These are phyloP conservation scores for Casuarina glauca DNA, from an alignment of 306 rosid genomes.

Conservation along the genomic window DNA sequence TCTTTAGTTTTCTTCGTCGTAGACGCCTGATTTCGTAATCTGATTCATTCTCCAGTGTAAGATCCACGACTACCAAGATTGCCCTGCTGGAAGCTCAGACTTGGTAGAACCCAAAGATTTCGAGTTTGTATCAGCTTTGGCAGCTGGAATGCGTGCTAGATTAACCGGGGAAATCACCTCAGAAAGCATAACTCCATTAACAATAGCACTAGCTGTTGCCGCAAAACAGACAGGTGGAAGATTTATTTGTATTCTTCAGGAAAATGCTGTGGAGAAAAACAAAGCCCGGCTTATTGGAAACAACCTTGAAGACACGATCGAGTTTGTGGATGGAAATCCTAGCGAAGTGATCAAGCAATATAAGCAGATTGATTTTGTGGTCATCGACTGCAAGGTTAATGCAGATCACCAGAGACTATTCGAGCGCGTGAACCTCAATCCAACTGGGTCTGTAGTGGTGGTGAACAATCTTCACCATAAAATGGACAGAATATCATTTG, in stretches of 20 bases:
- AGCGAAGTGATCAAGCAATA: slow-evolving; percentile 12
- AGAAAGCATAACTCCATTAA: slow-evolving; percentile 20
- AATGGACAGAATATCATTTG: slow-evolving; percentile 3
- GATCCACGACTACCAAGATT: not conserved
- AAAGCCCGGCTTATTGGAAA: not conserved
- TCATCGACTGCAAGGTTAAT: slow-evolving; percentile 23
- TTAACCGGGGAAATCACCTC: slow-evolving; percentile 22
- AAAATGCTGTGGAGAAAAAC: slow-evolving; percentile 6
- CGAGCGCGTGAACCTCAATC: slow-evolving; percentile 26
- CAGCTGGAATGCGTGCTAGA: slow-evolving; percentile 28
- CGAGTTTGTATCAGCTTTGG: slow-evolving; percentile 31
- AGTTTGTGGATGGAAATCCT: slow-evolving; percentile 14
- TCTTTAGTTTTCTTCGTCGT: not conserved
- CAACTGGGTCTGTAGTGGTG: slow-evolving; percentile 14
- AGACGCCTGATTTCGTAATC: not conserved
- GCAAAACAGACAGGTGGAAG: slow-evolving; percentile 35
- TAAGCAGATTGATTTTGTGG: slow-evolving; percentile 25
- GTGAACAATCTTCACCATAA: not conserved
- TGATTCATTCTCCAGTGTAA: slow-evolving; percentile 8
- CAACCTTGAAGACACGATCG: slow-evolving; percentile 17
- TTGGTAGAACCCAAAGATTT: slow-evolving; percentile 23
- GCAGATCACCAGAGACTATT: slow-evolving; percentile 8
- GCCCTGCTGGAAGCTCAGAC: not conserved
- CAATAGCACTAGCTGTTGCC: slow-evolving; percentile 23
- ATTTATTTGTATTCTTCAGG: slow-evolving; percentile 14